These are phyloP conservation scores for Phoma sp. DNA, from an alignment of 2,329 filamentous ascomycete genomes.

Conservation along the genomic window DNA sequence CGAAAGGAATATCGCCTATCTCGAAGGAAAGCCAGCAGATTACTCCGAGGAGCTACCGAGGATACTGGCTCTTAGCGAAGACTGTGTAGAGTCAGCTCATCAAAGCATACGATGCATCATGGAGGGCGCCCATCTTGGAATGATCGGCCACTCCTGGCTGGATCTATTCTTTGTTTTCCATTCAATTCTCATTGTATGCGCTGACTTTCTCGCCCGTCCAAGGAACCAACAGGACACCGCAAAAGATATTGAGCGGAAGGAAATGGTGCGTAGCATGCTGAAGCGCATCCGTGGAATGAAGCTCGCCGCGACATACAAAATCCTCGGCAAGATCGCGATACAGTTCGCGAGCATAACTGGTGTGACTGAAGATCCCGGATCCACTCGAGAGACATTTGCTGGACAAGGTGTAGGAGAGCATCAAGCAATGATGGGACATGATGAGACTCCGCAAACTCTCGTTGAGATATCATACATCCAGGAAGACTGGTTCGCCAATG, in stretches of 20 bases:
- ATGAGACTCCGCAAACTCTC: constrained; percentile 15
- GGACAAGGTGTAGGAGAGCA: constrained; percentile 5
- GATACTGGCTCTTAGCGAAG: constrained; percentile 29
- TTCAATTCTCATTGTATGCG: constrained; percentile 34
- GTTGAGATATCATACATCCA: constrained; percentile 24
- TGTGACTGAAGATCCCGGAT: constrained; percentile 18
- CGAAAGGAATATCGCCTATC: constrained; percentile 25
- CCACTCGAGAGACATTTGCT: constrained; percentile 1
- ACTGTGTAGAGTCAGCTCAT: constrained; percentile 37
- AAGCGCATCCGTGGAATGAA: constrained; percentile 24
- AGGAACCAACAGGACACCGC: constrained; percentile 24
- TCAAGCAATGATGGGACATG: constrained; percentile 5
- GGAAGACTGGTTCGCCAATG: constrained; percentile 33
- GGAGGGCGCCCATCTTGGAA: constrained; percentile 20
- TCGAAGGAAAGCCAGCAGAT: constrained; percentile 19
- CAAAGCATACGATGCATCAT: constrained; percentile 32
- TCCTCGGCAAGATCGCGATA: constrained; percentile 28
- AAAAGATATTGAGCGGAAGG: constrained; percentile 32
- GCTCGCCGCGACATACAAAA: constrained; percentile 31
- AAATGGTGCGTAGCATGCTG: constrained; percentile 29
- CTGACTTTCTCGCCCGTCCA: constrained; percentile 37
- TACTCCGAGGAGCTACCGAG: constrained; percentile 23
- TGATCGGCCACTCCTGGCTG: constrained; percentile 31
- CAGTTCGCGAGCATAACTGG: constrained; percentile 37
- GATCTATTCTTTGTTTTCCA: constrained; percentile 39